Conservation (phyloP, 805 yeast species). For the Lipomyces sp. region DNA sequence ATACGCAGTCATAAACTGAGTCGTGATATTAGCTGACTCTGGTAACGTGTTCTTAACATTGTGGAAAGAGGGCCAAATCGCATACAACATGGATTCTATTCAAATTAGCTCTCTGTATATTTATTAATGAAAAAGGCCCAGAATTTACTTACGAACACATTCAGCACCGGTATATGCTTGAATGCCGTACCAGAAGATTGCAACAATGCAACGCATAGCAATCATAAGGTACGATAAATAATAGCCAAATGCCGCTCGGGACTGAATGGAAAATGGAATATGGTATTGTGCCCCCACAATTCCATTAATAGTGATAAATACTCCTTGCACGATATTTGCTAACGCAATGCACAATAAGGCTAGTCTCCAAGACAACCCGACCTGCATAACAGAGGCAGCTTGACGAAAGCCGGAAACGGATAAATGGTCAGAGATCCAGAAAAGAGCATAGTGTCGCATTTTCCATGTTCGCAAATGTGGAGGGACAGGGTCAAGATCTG, state of each 20-base stretch:
- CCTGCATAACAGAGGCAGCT: conserved; percentile 43
- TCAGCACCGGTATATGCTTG: conserved; percentile 48
- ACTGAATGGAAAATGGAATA: conserved; percentile 47
- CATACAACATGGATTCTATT: conserved; percentile 36
- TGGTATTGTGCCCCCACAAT: conserved; percentile 50
- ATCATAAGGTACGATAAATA: conserved; percentile 45
- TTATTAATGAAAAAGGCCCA: conserved; percentile 45
- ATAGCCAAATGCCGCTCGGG: conserved; percentile 47
- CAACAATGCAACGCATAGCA: conserved; percentile 47
- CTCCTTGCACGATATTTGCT: conserved; percentile 43
- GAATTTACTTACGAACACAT: conserved; percentile 47
- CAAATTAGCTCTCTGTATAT: too few relatives aligned
- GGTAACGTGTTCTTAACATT: conserved; percentile 43
- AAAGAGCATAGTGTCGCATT: conserved; percentile 41
- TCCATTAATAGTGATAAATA: conserved; percentile 44
- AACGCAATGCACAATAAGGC: conserved; percentile 45
- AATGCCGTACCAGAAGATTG: conserved; percentile 47
- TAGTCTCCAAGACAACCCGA: conserved; percentile 45
- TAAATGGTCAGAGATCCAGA: conserved; percentile 29
- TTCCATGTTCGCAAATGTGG: conserved; percentile 47
- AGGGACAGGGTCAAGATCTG: conserved; percentile 20
- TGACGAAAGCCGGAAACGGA: conserved; percentile 44
- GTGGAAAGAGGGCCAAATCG: conserved; percentile 41
- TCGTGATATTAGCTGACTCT: conserved; percentile 37
- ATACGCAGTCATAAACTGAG: conserved; percentile 18